Base-by-base conservation (phyloP, 306 rosid genomes). In the Castanea crenata region DNA sequence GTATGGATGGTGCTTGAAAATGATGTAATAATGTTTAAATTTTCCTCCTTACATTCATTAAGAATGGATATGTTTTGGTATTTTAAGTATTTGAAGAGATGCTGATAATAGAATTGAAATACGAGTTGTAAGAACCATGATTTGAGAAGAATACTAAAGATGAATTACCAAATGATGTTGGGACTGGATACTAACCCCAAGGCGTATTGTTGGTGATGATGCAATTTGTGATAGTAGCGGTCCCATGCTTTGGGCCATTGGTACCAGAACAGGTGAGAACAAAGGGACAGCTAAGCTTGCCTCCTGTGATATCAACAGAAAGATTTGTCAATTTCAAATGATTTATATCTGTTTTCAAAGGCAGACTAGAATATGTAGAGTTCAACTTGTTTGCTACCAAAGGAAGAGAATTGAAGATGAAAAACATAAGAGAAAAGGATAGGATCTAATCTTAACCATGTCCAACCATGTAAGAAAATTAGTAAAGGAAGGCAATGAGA, bases 221-320 rank as follows among this genome's bases (percentile, higher is more conserved):
- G 92, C 92, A 76, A 95, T 88, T 84, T 95, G 98, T 59, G 99
- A 87, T 78, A 95, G 85, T 84, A 95, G 89, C 15, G 99, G 99
- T 79, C 96, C 99, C 63, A 95, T 70, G 87, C 90, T 89, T 85
- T 95, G 99, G 79, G 98, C 98, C 85, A 95, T 79, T 61, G 99
- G 99, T 68, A 93, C 90, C 70, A 95, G 77, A 84, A 95, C 97
- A 3, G 99, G 99, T 55, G 99, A 95, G 89, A 91, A 93, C 80
- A 95, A 86, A 76, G 99, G 98, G 76, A 95, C 75, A 74, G 99
- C 90, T 14, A 91, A 85, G 89, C 98, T 90, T 64, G 99, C 98
- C 85, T 95, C 97, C 99, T 95, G 89, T 70, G 82, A 76, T 20
- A 61, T 55, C 65, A 80, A 69, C 61, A 44, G 68, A 80, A 32